Evolutionary conservation across 2,329 filamentous ascomycete genomes (phyloP).

Genomic region (Colletotrichum tamarilloi): DNA sequence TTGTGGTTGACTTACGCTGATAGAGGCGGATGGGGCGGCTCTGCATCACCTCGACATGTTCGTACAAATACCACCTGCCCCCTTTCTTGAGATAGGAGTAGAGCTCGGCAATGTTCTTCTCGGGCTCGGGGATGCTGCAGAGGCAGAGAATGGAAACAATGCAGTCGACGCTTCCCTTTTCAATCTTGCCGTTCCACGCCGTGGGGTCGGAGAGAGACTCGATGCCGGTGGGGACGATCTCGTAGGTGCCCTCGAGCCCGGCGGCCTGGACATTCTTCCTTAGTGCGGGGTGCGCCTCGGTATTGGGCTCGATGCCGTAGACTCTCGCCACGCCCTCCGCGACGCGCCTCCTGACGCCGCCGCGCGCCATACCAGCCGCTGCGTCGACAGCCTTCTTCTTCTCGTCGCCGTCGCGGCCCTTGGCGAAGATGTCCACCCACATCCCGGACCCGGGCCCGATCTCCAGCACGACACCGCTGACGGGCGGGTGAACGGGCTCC

Average conservation of each 20-base stretch:
- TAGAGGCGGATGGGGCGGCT: constrained; percentile 56
- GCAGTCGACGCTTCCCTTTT: constrained; percentile 65
- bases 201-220: constrained; percentile 61
- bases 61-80: constrained; percentile 71
- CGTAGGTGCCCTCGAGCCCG: constrained; percentile 67
- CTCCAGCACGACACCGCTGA: constrained; percentile 68
- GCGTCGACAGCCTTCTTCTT: constrained; percentile 6
- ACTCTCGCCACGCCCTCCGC: constrained; percentile 50
- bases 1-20: constrained; percentile 57
- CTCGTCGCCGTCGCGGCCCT: neutral
- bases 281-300: constrained; percentile 61
- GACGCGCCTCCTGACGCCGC: neutral
- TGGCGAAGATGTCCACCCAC: constrained; percentile 67
- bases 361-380: constrained; percentile 18
- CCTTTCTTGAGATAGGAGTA: constrained; percentile 70
- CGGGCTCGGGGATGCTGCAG: constrained; percentile 72
- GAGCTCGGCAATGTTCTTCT: constrained; percentile 64
- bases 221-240: constrained; percentile 72
- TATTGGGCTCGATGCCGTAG: constrained; percentile 74
- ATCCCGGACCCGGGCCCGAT: constrained; percentile 71
- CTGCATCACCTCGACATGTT: constrained; percentile 63
- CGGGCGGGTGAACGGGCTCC: constrained; percentile 47
- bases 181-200: constrained; percentile 58
- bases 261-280: constrained; percentile 58
- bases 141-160: constrained; percentile 71